A percentile compares a stretch with the other conserved stretches of the same genome.
Conservation (phyloP, 2,329 filamentous ascomycete genomes). For the Pseudodiploospora longispora region DNA sequence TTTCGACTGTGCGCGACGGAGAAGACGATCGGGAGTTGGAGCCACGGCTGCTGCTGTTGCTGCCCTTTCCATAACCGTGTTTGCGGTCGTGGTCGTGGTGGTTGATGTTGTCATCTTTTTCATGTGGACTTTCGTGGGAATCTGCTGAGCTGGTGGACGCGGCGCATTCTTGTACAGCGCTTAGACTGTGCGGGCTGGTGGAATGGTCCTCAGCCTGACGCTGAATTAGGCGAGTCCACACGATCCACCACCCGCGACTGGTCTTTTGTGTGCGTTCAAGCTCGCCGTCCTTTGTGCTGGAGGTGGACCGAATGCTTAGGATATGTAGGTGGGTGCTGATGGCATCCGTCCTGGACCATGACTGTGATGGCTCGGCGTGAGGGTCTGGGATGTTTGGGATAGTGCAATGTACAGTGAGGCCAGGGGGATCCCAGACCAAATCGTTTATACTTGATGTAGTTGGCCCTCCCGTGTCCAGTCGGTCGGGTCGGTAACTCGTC, state of each 20-base stretch:
- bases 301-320: slow-evolving; percentile 44
- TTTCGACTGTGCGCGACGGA: slow-evolving; percentile 24
- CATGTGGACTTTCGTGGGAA: slow-evolving; percentile 4
- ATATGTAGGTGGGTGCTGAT: slow-evolving; percentile 58
- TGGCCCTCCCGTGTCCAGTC: slow-evolving; percentile 22
- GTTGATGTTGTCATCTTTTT: slow-evolving; percentile 3
- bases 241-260: slow-evolving; percentile 60
- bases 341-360: slow-evolving; percentile 55
- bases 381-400: slow-evolving; percentile 57
- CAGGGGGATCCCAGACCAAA: slow-evolving; percentile 52
- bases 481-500: slow-evolving; percentile 48
- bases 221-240: slow-evolving; percentile 52
- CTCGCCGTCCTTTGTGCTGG: slow-evolving; percentile 34
- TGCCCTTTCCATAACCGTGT: not conserved
- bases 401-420: slow-evolving; percentile 51
- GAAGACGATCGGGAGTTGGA: not conserved
- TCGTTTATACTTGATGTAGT: slow-evolving; percentile 45
- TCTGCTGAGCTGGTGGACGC: slow-evolving; percentile 7
- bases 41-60: not conserved
- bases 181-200: slow-evolving; percentile 4
- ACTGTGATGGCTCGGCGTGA: slow-evolving; percentile 15
- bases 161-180: slow-evolving; percentile 9
- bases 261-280: slow-evolving; percentile 59
- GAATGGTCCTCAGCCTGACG: slow-evolving; percentile 15
- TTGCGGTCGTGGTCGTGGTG: not conserved